Base-by-base conservation (phyloP, 1,284 basidiomycete genomes). In the Fomes fomentarius region DNA sequence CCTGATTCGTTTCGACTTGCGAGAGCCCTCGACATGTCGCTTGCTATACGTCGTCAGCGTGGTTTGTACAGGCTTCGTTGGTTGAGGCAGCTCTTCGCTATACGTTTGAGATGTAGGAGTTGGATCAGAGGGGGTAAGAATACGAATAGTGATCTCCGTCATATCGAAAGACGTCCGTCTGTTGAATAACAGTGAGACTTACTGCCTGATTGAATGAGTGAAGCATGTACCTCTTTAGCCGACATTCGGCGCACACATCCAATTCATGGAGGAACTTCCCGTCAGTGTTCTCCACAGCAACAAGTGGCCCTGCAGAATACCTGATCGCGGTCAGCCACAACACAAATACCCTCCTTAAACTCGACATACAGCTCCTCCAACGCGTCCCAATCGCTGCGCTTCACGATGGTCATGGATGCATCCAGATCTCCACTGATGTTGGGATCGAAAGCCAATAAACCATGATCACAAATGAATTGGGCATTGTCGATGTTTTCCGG, bases 1-100 rank as follows among this genome's bases (percentile, higher is more conserved):
- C 44, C 82, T 81, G 39, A 91, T 74, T 25, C 89, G 82, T 66
- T 80, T 85, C 17, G 88, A 91, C 57, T 89, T 84, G 61, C 88
- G 54, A 24, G 66, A 41, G 12, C 65, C 67, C 17, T 64, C 63
- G 41, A 53, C 56, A 24, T 67, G 69, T 9, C 66, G 63, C 39
- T 70, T 69, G 33, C 68, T 63, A 48, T 74, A 73, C 4, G 71
- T 71, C 22, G 63, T 42, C 12, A 69, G 50, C 17, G 62, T 66
- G 3, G 65, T 62, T 38, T 67, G 65, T 4, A 38, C 50, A 30
- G 48, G 31, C 39, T 55, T 54, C 37, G 47, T 31, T 1, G 54
- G 40, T 19, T 38, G 58, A n/a, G 47, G 37, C 19, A 28, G 42
- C 39, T 63, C 47, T 38, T 57, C 57, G 17, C 38, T 58, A 39